Percentiles rank a stretch among this genome's conserved stretches.
These are phyloP conservation scores for Phoenix dactylifera DNA, from an alignment of 176 grass and related monocot species.

Conservation along the genomic window DNA sequence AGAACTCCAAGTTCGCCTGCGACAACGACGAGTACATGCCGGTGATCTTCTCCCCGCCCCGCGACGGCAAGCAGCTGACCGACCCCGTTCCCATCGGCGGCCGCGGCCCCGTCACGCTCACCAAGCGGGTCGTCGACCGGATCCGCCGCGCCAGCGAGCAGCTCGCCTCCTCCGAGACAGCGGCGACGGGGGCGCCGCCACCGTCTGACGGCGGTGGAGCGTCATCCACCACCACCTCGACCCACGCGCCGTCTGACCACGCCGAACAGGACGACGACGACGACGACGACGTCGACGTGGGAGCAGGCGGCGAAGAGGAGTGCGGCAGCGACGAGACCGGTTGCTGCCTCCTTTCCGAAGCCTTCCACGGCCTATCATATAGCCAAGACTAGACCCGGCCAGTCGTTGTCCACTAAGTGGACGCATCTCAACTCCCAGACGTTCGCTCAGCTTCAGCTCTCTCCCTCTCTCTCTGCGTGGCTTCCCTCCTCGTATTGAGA, in stretches of 20 bases:
- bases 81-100: constrained; percentile 65
- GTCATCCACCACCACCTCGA: constrained; percentile 52
- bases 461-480: constrained; percentile 2
- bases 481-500: constrained; percentile 9
- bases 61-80: constrained; percentile 70
- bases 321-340: constrained; percentile 5
- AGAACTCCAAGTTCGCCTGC: constrained; percentile 95
- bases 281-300: background rate
- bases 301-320: background rate
- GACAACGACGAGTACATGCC: constrained; percentile 97
- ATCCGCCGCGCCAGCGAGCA: constrained; percentile 7
- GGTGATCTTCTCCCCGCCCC: constrained; percentile 70
- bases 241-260: constrained; percentile 45
- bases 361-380: constrained; percentile 42
- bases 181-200: background rate
- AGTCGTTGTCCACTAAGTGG: background rate
- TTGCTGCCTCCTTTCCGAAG: background rate
- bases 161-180: background rate
- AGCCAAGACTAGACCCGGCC: constrained; percentile 23
- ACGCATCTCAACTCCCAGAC: background rate
- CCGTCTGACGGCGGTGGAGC: constrained; percentile 50
- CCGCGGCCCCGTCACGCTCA: constrained; percentile 15
- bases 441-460: constrained; percentile 7
- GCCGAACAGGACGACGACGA: constrained; percentile 10
- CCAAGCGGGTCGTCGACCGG: constrained; percentile 2